A percentile compares a stretch with the other conserved stretches of the same genome.
Evolutionary conservation across 345 rosid genomes (phyloP).

Genomic region (Citrus medica): DNA sequence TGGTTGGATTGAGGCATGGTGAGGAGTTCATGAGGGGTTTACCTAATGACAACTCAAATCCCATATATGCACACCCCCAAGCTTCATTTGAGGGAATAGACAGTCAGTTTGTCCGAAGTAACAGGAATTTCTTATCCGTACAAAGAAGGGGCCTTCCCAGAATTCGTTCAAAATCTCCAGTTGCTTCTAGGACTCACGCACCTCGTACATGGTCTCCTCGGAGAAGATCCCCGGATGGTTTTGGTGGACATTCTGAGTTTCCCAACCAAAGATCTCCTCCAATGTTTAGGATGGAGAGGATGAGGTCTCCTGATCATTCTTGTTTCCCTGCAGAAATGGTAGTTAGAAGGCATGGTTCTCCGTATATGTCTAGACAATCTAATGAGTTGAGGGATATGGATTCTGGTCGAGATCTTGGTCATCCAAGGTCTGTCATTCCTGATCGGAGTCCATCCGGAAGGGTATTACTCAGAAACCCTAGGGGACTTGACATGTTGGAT

Average conservation of each 20-base stretch:
- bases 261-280: constrained; percentile 61
- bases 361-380: constrained; percentile 50
- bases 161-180: constrained; percentile 66
- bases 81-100: constrained; percentile 56
- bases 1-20: constrained; percentile 54
- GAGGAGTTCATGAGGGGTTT: constrained; percentile 52
- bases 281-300: constrained; percentile 54
- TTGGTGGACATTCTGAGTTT: constrained; percentile 58
- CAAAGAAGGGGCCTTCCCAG: constrained; percentile 47
- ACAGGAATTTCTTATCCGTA: constrained; percentile 45
- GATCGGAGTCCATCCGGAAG: constrained; percentile 65
- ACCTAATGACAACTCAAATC: constrained; percentile 43
- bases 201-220: constrained; percentile 71
- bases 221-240: constrained; percentile 72
- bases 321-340: constrained; percentile 55
- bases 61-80: constrained; percentile 39
- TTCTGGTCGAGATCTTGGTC: constrained; percentile 48
- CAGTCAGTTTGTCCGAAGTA: constrained; percentile 49
- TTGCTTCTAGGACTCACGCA: constrained; percentile 54
- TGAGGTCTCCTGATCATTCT: constrained; percentile 64
- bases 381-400: constrained; percentile 64
- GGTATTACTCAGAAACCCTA: constrained; percentile 46
- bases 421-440: constrained; percentile 48
- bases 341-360: constrained; percentile 66
- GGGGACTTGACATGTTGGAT: constrained; percentile 51